Evolutionary conservation across 1,284 basidiomycete genomes (phyloP), one percentile per base, ranked within the genome.

Genomic region (Clitocybe nebularis): DNA sequence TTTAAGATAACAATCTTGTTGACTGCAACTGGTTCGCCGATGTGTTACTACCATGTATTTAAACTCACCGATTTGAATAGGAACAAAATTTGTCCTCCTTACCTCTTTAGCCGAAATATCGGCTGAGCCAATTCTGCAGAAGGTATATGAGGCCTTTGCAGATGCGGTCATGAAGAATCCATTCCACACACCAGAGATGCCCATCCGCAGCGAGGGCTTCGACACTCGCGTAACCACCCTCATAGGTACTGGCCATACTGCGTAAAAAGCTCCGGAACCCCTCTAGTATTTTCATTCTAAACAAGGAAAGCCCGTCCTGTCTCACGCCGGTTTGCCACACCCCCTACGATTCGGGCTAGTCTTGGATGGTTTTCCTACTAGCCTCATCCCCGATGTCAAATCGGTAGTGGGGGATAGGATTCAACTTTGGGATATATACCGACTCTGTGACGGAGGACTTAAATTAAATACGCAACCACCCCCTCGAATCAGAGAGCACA

Each of bases 111-210:
- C 83, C 34, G 88, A 95, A 59, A 67, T 77, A 41, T 75, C 79
- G 19, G 80, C 86, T 23, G 91, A 94, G 44, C 63, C 78, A 2
- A 67, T 85, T 7, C 65, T 93, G 37, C 84, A 88, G 57, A 88
- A 81, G 59, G 83, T 92, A 41, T 96, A 96, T 64, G 91, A 95
- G 62, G 79, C 79, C 10, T 97, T 94, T 68, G 76, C 92, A 1
- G 94, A 97, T 59, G 84, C 89, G 3, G 93, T 96, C 41, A 96
- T 97, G 93, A 98, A 99, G 74, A 98, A 98, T 60, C 96, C 96
- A 0, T 99, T 99, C 68, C 93, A 99, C 62, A 96, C 93, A 3
- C 88, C 89, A 19, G 96, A 99, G 66, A 99, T 99, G 95, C 96
- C 96, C 1, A 95, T 99, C 53, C 83, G 95, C 37, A 89, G 78